These are phyloP conservation scores for Balamuthia mandrillaris DNA, from an alignment of 208 protist species.

Conservation along the genomic window DNA sequence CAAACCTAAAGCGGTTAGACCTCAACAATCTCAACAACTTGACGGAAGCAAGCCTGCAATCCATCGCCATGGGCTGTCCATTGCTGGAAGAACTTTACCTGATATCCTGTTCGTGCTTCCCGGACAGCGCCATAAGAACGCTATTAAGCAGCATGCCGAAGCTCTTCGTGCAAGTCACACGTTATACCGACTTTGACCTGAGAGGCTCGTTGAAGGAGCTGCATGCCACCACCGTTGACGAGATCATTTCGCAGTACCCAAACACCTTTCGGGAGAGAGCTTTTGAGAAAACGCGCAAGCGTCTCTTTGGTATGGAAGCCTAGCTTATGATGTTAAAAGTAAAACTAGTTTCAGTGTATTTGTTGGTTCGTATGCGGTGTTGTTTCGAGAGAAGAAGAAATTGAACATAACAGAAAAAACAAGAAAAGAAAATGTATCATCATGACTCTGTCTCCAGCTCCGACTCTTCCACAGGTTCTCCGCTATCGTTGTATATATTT, in stretches of 20 bases:
- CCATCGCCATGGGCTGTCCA: conserved; percentile 22
- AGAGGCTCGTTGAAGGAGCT: conserved; percentile 18
- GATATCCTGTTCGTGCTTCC: conserved; percentile 27
- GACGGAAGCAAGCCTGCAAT: neutral
- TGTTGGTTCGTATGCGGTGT: no score
- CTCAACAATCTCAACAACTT: conserved; percentile 40
- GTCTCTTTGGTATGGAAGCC: conserved; percentile 21
- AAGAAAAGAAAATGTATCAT: no score
- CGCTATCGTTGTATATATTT: no score
- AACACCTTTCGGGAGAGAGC: conserved; percentile 27
- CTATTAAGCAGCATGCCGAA: conserved; percentile 24
- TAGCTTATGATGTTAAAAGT: no score
- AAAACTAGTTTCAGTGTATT: no score
- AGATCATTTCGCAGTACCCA: conserved; percentile 27
- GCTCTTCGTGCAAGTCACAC: conserved; percentile 32
- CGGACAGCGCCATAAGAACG: conserved; percentile 10
- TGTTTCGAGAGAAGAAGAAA: no score
- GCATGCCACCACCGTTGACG: conserved; percentile 23
- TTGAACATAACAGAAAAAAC: no score
- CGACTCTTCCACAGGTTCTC: no score
- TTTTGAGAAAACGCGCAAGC: conserved; percentile 31
- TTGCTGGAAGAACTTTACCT: conserved; percentile 30
- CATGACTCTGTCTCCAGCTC: no score
- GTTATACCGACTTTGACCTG: conserved; percentile 33
- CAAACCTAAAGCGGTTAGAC: neutral